Evolutionary conservation across 2,329 filamentous ascomycete genomes (phyloP), one percentile per base, ranked within the genome.

Genomic region (Macroventuria anomochaeta): DNA sequence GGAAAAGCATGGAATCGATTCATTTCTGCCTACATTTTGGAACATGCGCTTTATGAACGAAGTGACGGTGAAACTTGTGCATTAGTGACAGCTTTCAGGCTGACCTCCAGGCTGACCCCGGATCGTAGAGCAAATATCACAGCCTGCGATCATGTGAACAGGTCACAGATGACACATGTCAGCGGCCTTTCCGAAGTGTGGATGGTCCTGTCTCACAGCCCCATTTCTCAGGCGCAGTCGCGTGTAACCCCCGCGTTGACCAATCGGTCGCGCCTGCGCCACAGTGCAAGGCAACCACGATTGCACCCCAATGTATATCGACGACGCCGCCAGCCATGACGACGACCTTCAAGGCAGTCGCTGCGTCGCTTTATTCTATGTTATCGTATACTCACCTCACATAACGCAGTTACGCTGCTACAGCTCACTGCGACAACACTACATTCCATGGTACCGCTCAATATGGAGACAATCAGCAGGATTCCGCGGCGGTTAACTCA

Each of bases 401-500:
- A 48, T 55, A 47, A 62, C 47, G 52, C 54, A 50, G 53, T 58
- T 33, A 36, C 41, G 46, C 46, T 55, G 52, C 41, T 25, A 17
- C 31, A 36, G 58, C 61, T 40, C 52, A 34, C 44, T 44, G 51
- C 51, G 39, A 49, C 39, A 39, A 31, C 13, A 28, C 31, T 38
- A 11, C 32, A 40, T 21, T 54, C 28, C 29, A 54, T 54, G 50
- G 43, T 53, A 36, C 46, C 33, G 42, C 18, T 20, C 4, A 26
- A 29, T 48, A 75, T 75, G 72, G 70, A 74, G 58, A 70, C 72
- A 21, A 67, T 75, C 50, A 70, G 67, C 60, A 65, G 68, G 55
- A 64, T 73, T 12, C 69, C 69, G 15, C 70, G 71, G 37, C 82
- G 85, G 48, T 55, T 74, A 25, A 72, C 72, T 7, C 69, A 88